A percentile compares a stretch with the other conserved stretches of the same genome.
These are phyloP conservation scores for Byssoonygena ceratinophila DNA, from an alignment of 2,329 filamentous ascomycete species.

Conservation along the genomic window DNA sequence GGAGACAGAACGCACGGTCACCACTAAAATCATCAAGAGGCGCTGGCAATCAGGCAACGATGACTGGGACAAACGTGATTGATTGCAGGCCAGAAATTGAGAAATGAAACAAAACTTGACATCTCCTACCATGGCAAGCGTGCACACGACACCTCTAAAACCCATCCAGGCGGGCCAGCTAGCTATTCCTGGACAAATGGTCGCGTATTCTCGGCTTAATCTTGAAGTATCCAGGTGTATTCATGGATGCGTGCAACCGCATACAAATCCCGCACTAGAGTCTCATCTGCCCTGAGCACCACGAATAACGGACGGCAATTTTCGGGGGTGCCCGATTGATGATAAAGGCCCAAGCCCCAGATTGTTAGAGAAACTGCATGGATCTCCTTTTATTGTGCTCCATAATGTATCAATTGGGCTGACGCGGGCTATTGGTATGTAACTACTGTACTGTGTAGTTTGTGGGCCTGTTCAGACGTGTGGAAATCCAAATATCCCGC, in stretches of 20 bases:
- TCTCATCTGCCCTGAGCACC: neutral
- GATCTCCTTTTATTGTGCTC: neutral
- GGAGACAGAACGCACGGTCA: too few species aligned
- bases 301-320: neutral
- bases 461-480: neutral
- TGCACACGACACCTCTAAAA: neutral
- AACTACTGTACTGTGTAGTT: too few species aligned
- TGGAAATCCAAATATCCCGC: too few species aligned
- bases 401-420: neutral
- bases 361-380: constrained; percentile 6
- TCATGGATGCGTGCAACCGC: too few species aligned
- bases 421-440: neutral
- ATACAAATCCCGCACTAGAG: neutral
- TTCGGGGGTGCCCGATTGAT: neutral
- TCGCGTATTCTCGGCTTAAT: neutral
- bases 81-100: too few species aligned
- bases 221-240: neutral
- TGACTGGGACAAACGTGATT: too few species aligned
- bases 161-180: neutral
- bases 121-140: neutral
- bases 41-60: too few species aligned
- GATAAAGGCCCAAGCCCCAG: neutral
- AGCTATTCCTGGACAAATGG: neutral
- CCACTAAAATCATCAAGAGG: too few species aligned
- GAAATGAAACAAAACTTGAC: too few species aligned